phyloP scores from a whole-genome alignment of 768 basidiomycete species.

The Candolleomyces aberdarensis region DNA sequence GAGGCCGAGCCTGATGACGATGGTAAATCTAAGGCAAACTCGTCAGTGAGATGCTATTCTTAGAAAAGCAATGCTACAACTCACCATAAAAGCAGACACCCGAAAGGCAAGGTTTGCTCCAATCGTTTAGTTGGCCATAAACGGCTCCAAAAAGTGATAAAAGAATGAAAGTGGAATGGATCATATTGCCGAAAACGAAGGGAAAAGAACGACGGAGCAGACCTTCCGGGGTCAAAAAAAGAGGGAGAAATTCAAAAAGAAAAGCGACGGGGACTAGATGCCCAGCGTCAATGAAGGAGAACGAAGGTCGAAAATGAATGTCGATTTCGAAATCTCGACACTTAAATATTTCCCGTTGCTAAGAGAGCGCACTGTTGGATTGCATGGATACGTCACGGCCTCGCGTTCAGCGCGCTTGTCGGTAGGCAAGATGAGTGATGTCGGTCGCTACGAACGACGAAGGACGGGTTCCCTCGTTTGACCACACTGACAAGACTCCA shows the following conservation, averaged over 20 bases:
- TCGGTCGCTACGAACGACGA: too few species aligned
- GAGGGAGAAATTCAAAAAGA: background rate
- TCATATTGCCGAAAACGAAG: background rate
- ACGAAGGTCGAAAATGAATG: background rate
- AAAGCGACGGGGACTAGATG: background rate
- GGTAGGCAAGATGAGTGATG: background rate
- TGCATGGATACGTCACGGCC: too few species aligned
- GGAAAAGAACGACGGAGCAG: background rate
- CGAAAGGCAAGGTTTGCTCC: background rate
- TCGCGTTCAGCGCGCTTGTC: background rate
- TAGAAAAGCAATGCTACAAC: background rate
- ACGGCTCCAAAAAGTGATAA: background rate
- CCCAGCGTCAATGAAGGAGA: background rate
- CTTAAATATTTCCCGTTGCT: too few species aligned
- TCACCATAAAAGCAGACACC: conserved; percentile 34
- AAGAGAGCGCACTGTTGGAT: too few species aligned
- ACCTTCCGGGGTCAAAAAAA: background rate
- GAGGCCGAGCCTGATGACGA: conserved; percentile 3
- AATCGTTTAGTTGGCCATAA: background rate
- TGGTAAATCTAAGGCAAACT: conserved; percentile 7
- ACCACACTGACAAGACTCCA: too few species aligned
- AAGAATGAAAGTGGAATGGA: background rate
- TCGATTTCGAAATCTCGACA: too few species aligned
- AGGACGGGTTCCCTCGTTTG: too few species aligned
- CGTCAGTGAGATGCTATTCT: background rate